Evolutionary conservation across 192 early-diverging fungal genomes (phyloP), one percentile per base, ranked within the genome.

Genomic region (Coemansia brasiliensis): DNA sequence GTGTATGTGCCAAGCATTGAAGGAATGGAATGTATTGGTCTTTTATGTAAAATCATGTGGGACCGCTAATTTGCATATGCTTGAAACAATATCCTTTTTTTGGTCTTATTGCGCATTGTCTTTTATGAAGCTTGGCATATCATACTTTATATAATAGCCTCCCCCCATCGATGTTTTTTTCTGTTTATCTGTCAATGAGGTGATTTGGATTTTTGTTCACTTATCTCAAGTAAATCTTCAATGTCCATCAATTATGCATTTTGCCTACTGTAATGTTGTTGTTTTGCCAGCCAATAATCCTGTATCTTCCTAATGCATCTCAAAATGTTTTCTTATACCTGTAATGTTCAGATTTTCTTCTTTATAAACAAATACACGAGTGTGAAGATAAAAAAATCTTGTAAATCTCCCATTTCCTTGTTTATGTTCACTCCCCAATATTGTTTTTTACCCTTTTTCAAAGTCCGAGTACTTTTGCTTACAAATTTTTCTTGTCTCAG

Each of bases 231-330:
- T 18, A 46, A 10, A 49, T 26, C 35, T 12, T 21, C 39, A 13
- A 21, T 2, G n/a, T n/a, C n/a, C n/a, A n/a, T n/a, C n/a, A n/a
- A n/a, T 22, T 16, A 5, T 55, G 54, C 54, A 55, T 55, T 55
- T 29, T 55, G 24, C 56, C 56, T 22, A 41, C 40, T 8, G 13
- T 2, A 12, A 20, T 57, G 39, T 57, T 57, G 39, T 43, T 57
- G 39, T 57, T 57, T 44, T 43, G 55, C 55, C 55, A 44, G 42
- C 39, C 55, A 57, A 57, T 57, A 44, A 55, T 10, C 51, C 21
- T 52, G 49, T 26, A 27, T 37, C 29, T 3, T 29, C 29, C 35
- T 3, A 29, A 13, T 52, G 3, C 26, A 25, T 49, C 26, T 10
- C 46, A 24, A 53, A 38, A 37, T 35, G 39, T 21, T 4, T 6